Evolutionary conservation across 768 basidiomycete genomes (phyloP).

Genomic region (Sporobolomyces phaffii): DNA sequence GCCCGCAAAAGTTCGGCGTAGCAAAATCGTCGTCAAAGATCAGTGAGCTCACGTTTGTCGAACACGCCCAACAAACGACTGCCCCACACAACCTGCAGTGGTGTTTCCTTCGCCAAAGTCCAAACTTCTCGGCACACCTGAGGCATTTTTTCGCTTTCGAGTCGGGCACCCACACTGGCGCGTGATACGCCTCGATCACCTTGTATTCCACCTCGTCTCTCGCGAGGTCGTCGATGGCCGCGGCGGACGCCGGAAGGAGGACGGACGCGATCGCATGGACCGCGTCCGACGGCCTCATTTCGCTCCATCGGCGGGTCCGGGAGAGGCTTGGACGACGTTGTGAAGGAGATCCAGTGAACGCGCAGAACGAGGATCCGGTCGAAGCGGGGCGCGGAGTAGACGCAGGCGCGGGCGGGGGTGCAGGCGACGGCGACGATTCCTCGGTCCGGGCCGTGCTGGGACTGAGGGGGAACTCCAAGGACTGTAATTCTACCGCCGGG

Average conservation of each 20-base stretch:
- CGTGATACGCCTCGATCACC: slow-evolving; percentile 71
- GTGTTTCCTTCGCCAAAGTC: slow-evolving; percentile 89
- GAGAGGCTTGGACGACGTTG: background rate
- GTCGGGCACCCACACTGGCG: slow-evolving; percentile 89
- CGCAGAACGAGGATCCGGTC: background rate
- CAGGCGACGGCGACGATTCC: background rate
- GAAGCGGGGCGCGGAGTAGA: background rate
- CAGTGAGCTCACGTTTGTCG: slow-evolving; percentile 59
- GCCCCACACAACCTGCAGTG: slow-evolving; percentile 94
- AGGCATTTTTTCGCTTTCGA: slow-evolving; percentile 74
- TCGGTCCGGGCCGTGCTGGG: too few relatives aligned
- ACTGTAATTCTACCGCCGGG: background rate
- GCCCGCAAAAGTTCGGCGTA: too few relatives aligned
- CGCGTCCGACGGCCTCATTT: slow-evolving; percentile 4
- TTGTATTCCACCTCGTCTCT: slow-evolving; percentile 12
- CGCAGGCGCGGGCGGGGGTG: background rate
- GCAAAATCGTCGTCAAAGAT: too few relatives aligned
- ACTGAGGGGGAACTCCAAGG: background rate
- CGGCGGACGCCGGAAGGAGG: background rate
- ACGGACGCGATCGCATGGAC: slow-evolving; percentile 12
- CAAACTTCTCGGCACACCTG: slow-evolving; percentile 77
- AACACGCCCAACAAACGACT: slow-evolving; percentile 80
- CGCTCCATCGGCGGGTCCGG: slow-evolving; percentile 21
- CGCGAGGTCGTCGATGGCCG: background rate
- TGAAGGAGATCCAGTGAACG: background rate